Percentiles rank a stretch among this genome's conserved stretches.
phyloP scores from a whole-genome alignment of 768 basidiomycete genomes.

The Cystobasidium onofrii region DNA sequence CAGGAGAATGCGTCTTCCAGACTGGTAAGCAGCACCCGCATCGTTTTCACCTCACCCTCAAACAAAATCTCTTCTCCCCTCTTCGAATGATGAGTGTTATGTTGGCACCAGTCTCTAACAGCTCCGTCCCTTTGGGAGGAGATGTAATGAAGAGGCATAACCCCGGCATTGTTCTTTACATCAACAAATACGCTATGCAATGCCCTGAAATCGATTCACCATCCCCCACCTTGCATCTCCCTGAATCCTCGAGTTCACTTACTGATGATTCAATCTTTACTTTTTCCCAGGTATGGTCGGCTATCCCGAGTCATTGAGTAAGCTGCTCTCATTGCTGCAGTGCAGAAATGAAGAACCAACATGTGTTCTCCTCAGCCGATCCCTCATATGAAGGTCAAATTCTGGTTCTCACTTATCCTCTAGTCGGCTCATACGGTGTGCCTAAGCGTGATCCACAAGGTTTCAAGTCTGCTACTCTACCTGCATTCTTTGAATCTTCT shows the following conservation, averaged over 20 bases:
- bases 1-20: slow-evolving; percentile 99
- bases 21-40: slow-evolving; percentile 61
- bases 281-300: slow-evolving; percentile 81
- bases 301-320: slow-evolving; percentile 84
- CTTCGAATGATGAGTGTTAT: slow-evolving; percentile 27
- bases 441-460: slow-evolving; percentile 58
- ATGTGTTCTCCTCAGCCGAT: slow-evolving; percentile 51
- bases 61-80: background rate
- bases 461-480: slow-evolving; percentile 42
- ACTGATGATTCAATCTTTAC: background rate
- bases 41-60: background rate
- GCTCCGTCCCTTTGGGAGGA: background rate
- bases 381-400: slow-evolving; percentile 98
- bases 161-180: slow-evolving; percentile 10
- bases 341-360: background rate
- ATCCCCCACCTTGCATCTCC: background rate
- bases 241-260: background rate
- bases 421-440: slow-evolving; percentile 96
- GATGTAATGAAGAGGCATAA: slow-evolving; percentile 31
- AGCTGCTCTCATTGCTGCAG: background rate
- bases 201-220: slow-evolving; percentile 30
- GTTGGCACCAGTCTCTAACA: slow-evolving; percentile 31
- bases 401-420: slow-evolving; percentile 89
- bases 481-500: slow-evolving; percentile 78
- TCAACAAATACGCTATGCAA: background rate